phyloP scores from a whole-genome alignment of 75 land plant species.

The Pinus taeda region DNA sequence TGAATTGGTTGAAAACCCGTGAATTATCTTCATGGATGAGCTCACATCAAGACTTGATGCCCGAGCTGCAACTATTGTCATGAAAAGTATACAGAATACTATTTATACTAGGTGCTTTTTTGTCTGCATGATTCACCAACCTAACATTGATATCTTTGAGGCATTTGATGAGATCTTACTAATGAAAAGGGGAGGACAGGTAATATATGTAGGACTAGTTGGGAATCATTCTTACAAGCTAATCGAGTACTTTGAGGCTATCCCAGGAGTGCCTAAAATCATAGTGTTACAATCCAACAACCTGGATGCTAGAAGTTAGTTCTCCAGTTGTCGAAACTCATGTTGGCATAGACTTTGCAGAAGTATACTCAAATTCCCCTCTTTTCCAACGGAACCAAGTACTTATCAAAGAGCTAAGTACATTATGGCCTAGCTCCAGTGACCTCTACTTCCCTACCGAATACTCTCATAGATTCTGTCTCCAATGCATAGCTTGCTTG shows the following conservation, averaged over 20 bases:
- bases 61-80: no score
- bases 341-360: slow-evolving; percentile 59
- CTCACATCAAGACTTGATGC: no score
- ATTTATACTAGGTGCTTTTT: no score
- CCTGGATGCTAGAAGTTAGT: slow-evolving; percentile 74
- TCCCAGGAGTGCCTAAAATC: slow-evolving; percentile 56
- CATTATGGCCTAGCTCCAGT: slow-evolving; percentile 48
- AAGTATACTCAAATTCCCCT: slow-evolving; percentile 41
- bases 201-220: background rate
- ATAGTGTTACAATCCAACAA: slow-evolving; percentile 71
- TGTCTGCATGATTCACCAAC: no score
- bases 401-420: slow-evolving; percentile 59
- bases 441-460: slow-evolving; percentile 72
- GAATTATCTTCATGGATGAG: no score
- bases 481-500: slow-evolving; percentile 55
- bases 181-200: background rate
- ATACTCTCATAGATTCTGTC: slow-evolving; percentile 50
- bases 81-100: no score
- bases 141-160: no score
- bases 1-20: slow-evolving; percentile 26
- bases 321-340: slow-evolving; percentile 32
- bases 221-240: background rate
- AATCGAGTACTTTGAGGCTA: slow-evolving; percentile 10
- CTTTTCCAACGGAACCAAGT: slow-evolving; percentile 51
- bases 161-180: background rate